These are phyloP conservation scores for Backusella psychrophila DNA, from an alignment of 192 early-diverging fungal genomes.

Conservation along the genomic window DNA sequence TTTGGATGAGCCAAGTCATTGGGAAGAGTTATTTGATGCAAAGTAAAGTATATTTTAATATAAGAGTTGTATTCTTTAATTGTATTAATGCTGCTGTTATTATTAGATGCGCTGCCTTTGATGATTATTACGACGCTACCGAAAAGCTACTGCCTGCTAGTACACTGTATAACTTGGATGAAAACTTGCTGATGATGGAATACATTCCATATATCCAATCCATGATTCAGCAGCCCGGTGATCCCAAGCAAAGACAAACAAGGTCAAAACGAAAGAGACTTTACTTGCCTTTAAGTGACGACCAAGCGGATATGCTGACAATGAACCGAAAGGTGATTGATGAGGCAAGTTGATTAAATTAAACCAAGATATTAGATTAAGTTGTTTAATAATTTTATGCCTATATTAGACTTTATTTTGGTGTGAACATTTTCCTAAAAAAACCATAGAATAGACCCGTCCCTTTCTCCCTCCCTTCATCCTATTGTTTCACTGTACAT, in stretches of 20 bases:
- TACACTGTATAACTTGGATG: not conserved
- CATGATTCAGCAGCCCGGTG: not conserved
- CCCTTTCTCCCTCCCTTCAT: not conserved
- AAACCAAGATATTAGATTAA: not conserved
- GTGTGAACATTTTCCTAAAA: not conserved
- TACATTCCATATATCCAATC: not conserved
- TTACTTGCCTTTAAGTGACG: not conserved
- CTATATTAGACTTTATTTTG: conserved; percentile 6
- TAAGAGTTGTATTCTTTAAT: not conserved
- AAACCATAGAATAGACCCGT: not conserved
- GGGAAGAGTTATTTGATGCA: not conserved
- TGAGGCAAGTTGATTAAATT: not conserved
- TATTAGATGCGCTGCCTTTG: not conserved
- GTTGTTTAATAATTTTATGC: not conserved
- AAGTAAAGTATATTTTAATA: not conserved
- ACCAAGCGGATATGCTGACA: not conserved
- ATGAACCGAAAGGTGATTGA: not conserved
- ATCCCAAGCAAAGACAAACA: not conserved
- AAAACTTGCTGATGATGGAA: not conserved
- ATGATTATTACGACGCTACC: not conserved
- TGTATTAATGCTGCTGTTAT: not conserved
- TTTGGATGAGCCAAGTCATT: conserved; percentile 7
- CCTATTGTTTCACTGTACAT: not conserved
- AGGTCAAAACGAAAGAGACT: not conserved
- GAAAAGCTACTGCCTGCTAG: not conserved